Evolutionary conservation across 2,329 filamentous ascomycete genomes (phyloP), one percentile per base, ranked within the genome.

Genomic region (Calonectria naviculata): DNA sequence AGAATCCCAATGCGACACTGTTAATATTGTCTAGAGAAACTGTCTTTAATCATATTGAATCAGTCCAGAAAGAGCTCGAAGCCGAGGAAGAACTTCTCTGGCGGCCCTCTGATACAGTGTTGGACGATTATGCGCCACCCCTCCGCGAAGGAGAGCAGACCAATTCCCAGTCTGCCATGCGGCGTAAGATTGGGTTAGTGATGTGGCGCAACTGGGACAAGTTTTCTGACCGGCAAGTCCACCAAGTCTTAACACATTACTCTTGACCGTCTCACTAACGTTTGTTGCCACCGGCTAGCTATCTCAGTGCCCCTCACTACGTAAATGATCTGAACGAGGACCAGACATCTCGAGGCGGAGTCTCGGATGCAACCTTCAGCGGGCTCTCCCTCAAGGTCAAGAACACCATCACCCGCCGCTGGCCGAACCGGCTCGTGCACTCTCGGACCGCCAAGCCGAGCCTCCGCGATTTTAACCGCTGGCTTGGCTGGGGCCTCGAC

Each of bases 191-290:
- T 10, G 76, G 74, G 2, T 60, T 80, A 12, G 5, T 79, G 8
- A 42, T 78, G 36, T 78, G 76, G 75, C 75, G 78, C 1, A 75
- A 76, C 56, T 80, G 78, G 78, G 75, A 79, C 29, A 70, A 62
- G 29, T 78, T 77, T 28, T 72, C 77, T 9, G 67, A 72, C 5
- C 52, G 46, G 78, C 78, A 72, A 46, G 71, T 29, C 1, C 4
- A 31, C 46, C 9, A 13, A 8, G 28, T 17, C 24, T 28, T 4
- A 13, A 38, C 29, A 4, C 8, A 0, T n/a, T n/a, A n/a, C n/a
- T 15, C 46, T 17, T 17, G 10, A 8, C 24, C 7, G 3, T 17
- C 5, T 42, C n/a, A 21, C 47, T 62, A 1, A 63, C 28, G 19
- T n/a, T 41, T 19, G 10, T 15, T 13, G n/a, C n/a, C 6, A 29